Conservation (phyloP, 306 rosid species). For the Cicer yamashitae region DNA sequence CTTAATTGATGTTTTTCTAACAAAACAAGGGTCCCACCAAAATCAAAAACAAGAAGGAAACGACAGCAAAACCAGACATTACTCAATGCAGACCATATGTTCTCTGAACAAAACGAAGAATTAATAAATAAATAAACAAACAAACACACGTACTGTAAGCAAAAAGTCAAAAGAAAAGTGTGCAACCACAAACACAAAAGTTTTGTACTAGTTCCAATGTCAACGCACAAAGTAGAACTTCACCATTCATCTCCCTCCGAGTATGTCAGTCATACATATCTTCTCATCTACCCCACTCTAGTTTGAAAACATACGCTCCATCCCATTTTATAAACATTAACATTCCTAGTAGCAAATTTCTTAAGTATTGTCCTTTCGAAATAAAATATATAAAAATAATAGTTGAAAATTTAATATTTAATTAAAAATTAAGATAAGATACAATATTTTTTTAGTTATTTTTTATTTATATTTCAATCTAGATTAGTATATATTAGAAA, state of each 20-base stretch:
- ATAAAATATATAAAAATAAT: too few relatives aligned
- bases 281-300: constrained; percentile 22
- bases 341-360: too few relatives aligned
- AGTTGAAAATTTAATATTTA: too few relatives aligned
- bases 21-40: background rate
- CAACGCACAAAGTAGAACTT: constrained; percentile 46
- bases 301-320: too few relatives aligned
- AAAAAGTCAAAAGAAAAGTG: background rate
- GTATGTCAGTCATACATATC: constrained; percentile 5
- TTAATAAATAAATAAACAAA: background rate
- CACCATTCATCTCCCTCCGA: background rate
- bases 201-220: constrained; percentile 46
- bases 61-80: constrained; percentile 34
- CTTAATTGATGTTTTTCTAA: too few relatives aligned
- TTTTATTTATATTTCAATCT: too few relatives aligned
- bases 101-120: constrained; percentile 16
- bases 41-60: constrained; percentile 35
- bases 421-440: too few relatives aligned
- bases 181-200: constrained; percentile 4
- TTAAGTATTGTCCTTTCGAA: too few relatives aligned
- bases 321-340: too few relatives aligned
- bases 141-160: background rate
- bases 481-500: too few relatives aligned
- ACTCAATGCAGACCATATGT: constrained; percentile 31
- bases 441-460: too few relatives aligned